phyloP scores from a whole-genome alignment of 2,329 filamentous ascomycete species.

The Dactylellina cionopaga region DNA sequence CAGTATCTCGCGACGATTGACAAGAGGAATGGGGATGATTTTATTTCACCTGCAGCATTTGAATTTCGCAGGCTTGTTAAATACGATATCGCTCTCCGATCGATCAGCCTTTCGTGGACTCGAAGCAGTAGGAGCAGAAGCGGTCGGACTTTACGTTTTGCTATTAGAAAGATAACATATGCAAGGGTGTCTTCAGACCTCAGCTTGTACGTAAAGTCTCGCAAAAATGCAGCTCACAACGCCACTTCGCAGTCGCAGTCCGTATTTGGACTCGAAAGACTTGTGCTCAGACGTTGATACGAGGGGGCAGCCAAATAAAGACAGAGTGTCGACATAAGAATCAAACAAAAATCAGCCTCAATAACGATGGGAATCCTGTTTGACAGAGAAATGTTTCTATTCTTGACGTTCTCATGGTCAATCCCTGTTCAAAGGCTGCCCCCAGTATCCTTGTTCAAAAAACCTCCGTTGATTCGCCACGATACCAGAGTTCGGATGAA shows the following conservation, averaged over 20 bases:
- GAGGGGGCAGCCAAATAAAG: slow-evolving; percentile 6
- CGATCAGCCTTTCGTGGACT: slow-evolving; percentile 26
- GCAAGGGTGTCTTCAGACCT: slow-evolving; percentile 26
- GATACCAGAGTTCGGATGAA: slow-evolving; percentile 48
- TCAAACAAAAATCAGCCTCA: slow-evolving; percentile 4
- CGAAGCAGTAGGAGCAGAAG: slow-evolving; percentile 9
- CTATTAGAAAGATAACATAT: slow-evolving; percentile 21
- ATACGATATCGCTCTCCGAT: not conserved
- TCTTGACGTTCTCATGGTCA: slow-evolving; percentile 24
- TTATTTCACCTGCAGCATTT: slow-evolving; percentile 33
- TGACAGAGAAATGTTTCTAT: slow-evolving; percentile 39
- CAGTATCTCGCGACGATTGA: slow-evolving; percentile 28
- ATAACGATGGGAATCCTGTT: slow-evolving; percentile 40
- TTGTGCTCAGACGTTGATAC: slow-evolving; percentile 13
- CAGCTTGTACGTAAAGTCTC: slow-evolving; percentile 42
- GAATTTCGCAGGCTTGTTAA: no score
- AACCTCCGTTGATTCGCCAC: slow-evolving; percentile 50
- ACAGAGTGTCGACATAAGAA: slow-evolving; percentile 36
- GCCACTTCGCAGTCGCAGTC: slow-evolving; percentile 41
- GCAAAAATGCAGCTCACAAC: slow-evolving; percentile 25
- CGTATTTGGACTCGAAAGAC: slow-evolving; percentile 23
- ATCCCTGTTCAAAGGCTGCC: slow-evolving; percentile 29
- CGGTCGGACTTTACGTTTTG: slow-evolving; percentile 13
- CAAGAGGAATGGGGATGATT: slow-evolving; percentile 25
- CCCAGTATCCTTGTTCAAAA: slow-evolving; percentile 35